Evolutionary conservation across 345 rosid genomes (phyloP).

Genomic region (Eucalyptus regnans): DNA sequence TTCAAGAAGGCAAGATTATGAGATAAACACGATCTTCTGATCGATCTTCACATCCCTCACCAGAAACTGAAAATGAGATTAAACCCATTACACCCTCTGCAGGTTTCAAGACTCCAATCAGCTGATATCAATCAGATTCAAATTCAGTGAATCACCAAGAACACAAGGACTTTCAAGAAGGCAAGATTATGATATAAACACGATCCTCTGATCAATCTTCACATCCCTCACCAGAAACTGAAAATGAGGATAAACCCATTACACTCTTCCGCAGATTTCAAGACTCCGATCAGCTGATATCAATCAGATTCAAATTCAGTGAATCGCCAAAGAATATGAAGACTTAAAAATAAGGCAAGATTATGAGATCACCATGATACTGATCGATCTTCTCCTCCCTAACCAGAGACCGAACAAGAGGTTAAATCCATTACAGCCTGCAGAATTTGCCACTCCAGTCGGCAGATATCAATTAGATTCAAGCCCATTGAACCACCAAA

Average conservation of each 20-base stretch:
- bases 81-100: not conserved
- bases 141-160: not conserved
- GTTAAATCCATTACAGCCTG: not conserved
- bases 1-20: not conserved
- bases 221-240: constrained; percentile 3
- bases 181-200: not conserved
- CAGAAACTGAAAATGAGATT: not conserved
- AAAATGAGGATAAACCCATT: not conserved
- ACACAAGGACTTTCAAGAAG: not conserved
- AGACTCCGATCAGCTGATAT: not conserved
- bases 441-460: not conserved
- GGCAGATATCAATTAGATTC: not conserved
- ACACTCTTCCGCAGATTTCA: not conserved
- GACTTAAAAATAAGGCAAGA: not conserved
- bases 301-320: not conserved
- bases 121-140: not conserved
- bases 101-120: not conserved
- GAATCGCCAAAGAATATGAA: not conserved
- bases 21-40: not conserved
- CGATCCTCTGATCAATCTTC: not conserved
- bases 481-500: not conserved
- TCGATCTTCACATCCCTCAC: constrained; percentile 1
- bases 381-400: not conserved
- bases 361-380: not conserved
- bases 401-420: not conserved